Evolutionary conservation across 495 filamentous ascomycete species (phyloP), one percentile per base, ranked within the genome.

Genomic region (Pseudomonodictys pantanalensis): DNA sequence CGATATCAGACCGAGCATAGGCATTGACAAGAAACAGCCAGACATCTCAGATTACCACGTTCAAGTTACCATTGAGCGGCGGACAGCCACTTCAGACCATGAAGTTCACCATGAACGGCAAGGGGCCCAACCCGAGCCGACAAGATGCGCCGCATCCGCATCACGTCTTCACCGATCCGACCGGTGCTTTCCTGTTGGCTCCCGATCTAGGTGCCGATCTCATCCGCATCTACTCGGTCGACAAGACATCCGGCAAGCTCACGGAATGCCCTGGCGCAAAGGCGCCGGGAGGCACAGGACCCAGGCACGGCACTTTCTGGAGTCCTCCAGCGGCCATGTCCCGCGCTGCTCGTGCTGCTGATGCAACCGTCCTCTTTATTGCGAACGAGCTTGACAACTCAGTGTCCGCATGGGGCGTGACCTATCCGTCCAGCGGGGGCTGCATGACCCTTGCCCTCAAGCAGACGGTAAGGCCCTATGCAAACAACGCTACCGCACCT

Each of bases 191-290:
- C 72, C 64, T 89, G 17, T 58, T 90, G 0, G 76, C 83, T 7
- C 86, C 88, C 9, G 89, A 92, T 56, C 75, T 92, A 5, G 88
- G 88, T 46, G 77, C 83, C 17, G 88, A 92, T 65, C 65, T 85
- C n/a, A 58, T 91, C 41, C 84, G 82, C 52, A 71, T 90, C 38
- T 89, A 83, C 71, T 62, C 66, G 25, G 81, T 86, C 56, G 71
- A 84, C 52, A 41, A 58, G 0, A 29, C 22, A 0, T 69, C 69
- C 15, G 67, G 65, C 26, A 39, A 46, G 8, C 64, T 79, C 58
- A 73, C 68, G 11, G 62, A 71, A 26, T 42, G 72, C 42, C 44
- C 64, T 5, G 67, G 75, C 1, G 65, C 80, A 22, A 12, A 43
- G 6, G 67, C 71, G 1, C 52, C 69, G 1, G 65, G 75, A 24